phyloP scores from a whole-genome alignment of 495 filamentous ascomycete species.

The Aspergillus conjunctus region DNA sequence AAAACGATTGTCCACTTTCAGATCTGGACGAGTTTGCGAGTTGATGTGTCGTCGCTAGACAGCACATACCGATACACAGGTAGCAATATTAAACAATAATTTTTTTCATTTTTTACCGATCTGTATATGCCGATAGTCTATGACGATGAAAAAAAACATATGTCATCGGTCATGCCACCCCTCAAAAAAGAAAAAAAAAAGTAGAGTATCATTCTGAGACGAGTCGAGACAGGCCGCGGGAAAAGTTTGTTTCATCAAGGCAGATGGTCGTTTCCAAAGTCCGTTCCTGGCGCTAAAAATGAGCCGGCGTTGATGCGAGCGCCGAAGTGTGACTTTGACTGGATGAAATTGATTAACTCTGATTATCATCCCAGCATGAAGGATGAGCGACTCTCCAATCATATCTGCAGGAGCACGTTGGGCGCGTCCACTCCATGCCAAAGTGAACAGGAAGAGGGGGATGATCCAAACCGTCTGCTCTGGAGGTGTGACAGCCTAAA shows the following conservation, averaged over 20 bases:
- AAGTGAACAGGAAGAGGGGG: not conserved
- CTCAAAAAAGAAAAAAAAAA: not conserved
- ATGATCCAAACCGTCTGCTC: not conserved
- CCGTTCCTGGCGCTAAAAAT: conserved; percentile 30
- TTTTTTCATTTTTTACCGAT: not conserved
- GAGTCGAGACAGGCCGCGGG: conserved; percentile 16
- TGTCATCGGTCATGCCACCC: not conserved
- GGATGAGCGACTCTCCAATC: conserved; percentile 9
- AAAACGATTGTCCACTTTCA: conserved; percentile 2
- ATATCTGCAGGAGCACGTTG: conserved; percentile 4
- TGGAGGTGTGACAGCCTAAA: conserved; percentile 3
- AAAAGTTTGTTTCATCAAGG: conserved; percentile 26
- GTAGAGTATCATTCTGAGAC: conserved; percentile 21
- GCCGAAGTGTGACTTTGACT: conserved; percentile 11
- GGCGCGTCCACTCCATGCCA: too few species aligned
- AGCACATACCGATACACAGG: not conserved
- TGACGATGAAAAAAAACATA: not conserved
- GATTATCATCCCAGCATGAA: not conserved
- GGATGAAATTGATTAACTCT: conserved; percentile 15
- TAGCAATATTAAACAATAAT: not conserved
- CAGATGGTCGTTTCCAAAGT: conserved; percentile 23
- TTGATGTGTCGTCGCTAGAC: not conserved
- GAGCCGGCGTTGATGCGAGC: conserved; percentile 15
- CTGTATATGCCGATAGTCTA: not conserved
- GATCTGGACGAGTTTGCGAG: not conserved